Conservation (phyloP, 345 rosid genomes). For the Citrus maxima region DNA sequence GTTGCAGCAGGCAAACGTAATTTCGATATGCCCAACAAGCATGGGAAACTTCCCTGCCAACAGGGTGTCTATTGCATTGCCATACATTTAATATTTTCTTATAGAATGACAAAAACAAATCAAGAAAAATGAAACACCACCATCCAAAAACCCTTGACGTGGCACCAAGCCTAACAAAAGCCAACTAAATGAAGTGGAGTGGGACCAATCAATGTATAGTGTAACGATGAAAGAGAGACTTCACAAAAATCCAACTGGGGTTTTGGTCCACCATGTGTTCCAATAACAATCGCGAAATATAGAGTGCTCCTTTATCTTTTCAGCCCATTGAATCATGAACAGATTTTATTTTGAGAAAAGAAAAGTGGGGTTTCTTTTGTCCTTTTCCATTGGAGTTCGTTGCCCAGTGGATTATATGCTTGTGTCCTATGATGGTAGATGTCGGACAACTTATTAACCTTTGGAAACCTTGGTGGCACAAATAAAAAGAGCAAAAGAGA, state of each 20-base stretch:
- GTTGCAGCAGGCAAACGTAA: background rate
- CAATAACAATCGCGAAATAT: background rate
- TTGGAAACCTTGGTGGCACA: background rate
- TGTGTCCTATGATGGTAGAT: background rate
- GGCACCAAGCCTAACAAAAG: background rate
- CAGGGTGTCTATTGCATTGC: background rate
- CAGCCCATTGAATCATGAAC: constrained; percentile 10
- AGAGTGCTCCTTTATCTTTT: background rate
- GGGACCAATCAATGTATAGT: background rate
- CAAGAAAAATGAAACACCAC: background rate
- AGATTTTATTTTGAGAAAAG: background rate
- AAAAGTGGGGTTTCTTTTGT: constrained; percentile 5
- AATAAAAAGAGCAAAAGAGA: background rate
- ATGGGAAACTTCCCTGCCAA: background rate
- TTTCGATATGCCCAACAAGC: background rate
- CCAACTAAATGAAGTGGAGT: background rate
- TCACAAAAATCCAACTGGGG: constrained; percentile 14
- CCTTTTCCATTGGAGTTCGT: background rate
- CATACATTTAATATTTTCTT: background rate
- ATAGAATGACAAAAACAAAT: background rate
- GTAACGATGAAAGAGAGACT: background rate
- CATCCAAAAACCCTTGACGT: background rate
- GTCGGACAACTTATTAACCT: background rate
- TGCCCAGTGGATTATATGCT: background rate
- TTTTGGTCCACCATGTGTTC: constrained; percentile 24